Conservation (phyloP, 139 green algal genomes). For the Marvania coccoides region DNA sequence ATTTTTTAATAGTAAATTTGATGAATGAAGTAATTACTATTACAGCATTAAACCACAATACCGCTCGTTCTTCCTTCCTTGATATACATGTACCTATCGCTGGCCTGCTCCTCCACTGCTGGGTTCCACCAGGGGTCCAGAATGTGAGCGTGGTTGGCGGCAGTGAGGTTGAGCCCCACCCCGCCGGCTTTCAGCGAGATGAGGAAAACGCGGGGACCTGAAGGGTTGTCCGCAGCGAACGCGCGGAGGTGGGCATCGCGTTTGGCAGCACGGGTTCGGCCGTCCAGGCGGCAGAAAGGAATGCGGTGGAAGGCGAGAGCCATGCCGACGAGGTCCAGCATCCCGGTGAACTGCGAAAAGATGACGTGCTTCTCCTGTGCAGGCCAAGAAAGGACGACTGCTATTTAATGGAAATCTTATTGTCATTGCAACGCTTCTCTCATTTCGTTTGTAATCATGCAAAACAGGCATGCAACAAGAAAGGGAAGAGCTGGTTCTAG, state of each 20-base stretch:
- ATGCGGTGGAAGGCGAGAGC: slow-evolving; percentile 32
- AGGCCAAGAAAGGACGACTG: not conserved
- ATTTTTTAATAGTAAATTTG: too few species aligned
- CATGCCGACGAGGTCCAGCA: slow-evolving; percentile 81
- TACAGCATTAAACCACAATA: not conserved
- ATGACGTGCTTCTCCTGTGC: slow-evolving; percentile 67
- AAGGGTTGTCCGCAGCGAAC: slow-evolving; percentile 44
- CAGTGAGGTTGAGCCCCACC: slow-evolving; percentile 81
- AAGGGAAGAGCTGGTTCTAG: too few species aligned
- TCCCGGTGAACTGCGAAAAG: slow-evolving; percentile 87
- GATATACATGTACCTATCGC: slow-evolving; percentile 57
- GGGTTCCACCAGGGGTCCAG: slow-evolving; percentile 67
- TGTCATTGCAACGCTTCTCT: too few species aligned
- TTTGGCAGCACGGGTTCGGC: slow-evolving; percentile 53
- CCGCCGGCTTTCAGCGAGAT: slow-evolving; percentile 67
- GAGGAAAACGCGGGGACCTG: slow-evolving; percentile 32
- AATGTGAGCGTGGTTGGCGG: slow-evolving; percentile 83
- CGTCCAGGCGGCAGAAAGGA: slow-evolving; percentile 67
- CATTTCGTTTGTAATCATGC: too few species aligned
- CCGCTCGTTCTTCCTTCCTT: too few species aligned
- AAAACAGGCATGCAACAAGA: too few species aligned
- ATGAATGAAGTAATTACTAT: too few species aligned
- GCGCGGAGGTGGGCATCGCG: slow-evolving; percentile 54
- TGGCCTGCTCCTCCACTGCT: slow-evolving; percentile 69
- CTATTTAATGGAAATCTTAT: too few species aligned